These are phyloP conservation scores for Hypomyces perniciosus DNA, from an alignment of 2,329 filamentous ascomycete genomes.

Conservation along the genomic window DNA sequence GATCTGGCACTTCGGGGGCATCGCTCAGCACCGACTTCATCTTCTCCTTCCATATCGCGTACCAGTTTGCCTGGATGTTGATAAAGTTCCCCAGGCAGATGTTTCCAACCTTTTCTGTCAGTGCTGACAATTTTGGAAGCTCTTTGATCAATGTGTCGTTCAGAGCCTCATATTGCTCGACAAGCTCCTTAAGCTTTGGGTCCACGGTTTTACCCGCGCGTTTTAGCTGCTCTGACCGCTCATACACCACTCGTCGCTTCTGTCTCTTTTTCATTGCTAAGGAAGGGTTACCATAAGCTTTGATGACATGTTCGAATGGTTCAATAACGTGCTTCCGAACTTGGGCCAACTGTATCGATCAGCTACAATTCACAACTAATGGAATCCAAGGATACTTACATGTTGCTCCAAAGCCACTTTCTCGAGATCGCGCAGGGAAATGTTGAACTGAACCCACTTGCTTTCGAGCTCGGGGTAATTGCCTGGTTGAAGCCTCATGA, in stretches of 20 bases:
- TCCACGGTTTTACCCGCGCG: constrained; percentile 81
- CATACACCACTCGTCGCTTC: constrained; percentile 86
- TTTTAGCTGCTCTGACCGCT: constrained; percentile 70
- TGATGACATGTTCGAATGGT: constrained; percentile 72
- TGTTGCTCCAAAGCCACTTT: constrained; percentile 79
- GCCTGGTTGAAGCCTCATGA: constrained; percentile 66
- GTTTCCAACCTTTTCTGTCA: constrained; percentile 80
- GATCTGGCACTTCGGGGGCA: constrained; percentile 53
- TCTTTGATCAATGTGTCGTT: constrained; percentile 93
- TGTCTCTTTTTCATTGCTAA: constrained; percentile 90
- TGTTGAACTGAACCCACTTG: constrained; percentile 89
- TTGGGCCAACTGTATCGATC: constrained; percentile 44
- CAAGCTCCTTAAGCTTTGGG: constrained; percentile 74
- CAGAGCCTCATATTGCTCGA: constrained; percentile 83
- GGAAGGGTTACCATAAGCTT: constrained; percentile 75
- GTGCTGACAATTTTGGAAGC: constrained; percentile 71
- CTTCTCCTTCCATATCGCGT: constrained; percentile 75
- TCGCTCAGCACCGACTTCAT: constrained; percentile 68
- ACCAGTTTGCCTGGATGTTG: constrained; percentile 79
- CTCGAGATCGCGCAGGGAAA: constrained; percentile 79
- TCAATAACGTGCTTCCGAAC: constrained; percentile 80
- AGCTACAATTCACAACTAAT: not conserved
- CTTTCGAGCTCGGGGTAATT: constrained; percentile 80
- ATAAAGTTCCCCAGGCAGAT: constrained; percentile 79
- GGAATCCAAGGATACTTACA: constrained; percentile 45